A percentile compares a stretch with the other conserved stretches of the same genome.
phyloP scores from a whole-genome alignment of 2,329 filamentous ascomycete species.

The Plenodomus tracheiphilus region DNA sequence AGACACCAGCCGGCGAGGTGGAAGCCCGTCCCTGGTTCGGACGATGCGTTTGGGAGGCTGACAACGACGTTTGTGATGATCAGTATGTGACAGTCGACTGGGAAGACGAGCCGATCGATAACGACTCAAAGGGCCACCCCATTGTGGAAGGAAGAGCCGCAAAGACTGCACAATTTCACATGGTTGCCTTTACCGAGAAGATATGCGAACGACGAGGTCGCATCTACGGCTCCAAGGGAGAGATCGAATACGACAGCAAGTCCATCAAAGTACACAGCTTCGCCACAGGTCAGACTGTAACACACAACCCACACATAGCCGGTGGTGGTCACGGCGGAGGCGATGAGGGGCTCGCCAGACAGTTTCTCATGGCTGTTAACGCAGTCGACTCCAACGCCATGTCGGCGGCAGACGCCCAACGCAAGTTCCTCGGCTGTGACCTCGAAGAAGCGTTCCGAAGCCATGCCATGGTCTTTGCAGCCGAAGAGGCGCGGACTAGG shows the following conservation, averaged over 20 bases:
- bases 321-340: conserved; percentile 74
- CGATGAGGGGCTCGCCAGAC: conserved; percentile 75
- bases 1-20: conserved; percentile 54
- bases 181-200: conserved; percentile 87
- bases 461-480: conserved; percentile 91
- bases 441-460: conserved; percentile 86
- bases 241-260: conserved; percentile 81
- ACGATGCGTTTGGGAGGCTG: conserved; percentile 89
- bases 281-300: conserved; percentile 57
- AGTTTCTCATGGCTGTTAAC: conserved; percentile 82
- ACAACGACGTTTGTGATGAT: conserved; percentile 93
- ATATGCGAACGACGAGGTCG: conserved; percentile 84
- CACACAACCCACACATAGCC: conserved; percentile 64
- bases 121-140: conserved; percentile 16
- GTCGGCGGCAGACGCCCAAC: conserved; percentile 72
- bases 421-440: conserved; percentile 75
- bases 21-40: conserved; percentile 72
- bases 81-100: conserved; percentile 87
- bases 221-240: conserved; percentile 84
- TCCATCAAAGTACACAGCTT: conserved; percentile 79
- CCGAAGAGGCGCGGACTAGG: conserved; percentile 77
- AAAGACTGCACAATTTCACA: conserved; percentile 89
- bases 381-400: conserved; percentile 73
- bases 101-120: conserved; percentile 66
- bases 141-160: conserved; percentile 56